Conservation (phyloP, 495 filamentous ascomycete genomes). For the Elaphomyces granulatus region DNA sequence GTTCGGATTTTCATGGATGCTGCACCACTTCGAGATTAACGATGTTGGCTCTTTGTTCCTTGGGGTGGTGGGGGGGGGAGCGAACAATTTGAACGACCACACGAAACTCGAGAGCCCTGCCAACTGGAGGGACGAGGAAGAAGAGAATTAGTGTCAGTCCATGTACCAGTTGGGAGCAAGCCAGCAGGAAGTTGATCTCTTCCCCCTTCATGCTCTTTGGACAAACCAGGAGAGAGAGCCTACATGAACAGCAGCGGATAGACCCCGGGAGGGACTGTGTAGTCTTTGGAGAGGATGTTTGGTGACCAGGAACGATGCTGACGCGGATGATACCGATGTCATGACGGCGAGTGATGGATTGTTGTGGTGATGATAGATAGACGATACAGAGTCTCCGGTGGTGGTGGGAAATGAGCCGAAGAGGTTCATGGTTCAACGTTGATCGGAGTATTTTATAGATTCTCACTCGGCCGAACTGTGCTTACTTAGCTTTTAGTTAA, state of each 20-base stretch:
- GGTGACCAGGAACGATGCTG: constrained; percentile 9
- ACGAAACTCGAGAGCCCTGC: constrained; percentile 53
- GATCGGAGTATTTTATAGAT: too few species aligned
- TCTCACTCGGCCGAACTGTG: too few species aligned
- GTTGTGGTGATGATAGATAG: too few species aligned
- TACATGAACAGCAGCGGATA: constrained; percentile 60
- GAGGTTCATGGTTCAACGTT: too few species aligned
- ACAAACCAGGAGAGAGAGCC: constrained; percentile 6
- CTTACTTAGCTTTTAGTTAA: too few species aligned
- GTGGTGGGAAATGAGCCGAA: too few species aligned
- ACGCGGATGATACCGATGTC: too few species aligned
- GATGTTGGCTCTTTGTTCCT: not conserved
- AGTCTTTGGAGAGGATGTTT: constrained; percentile 62
- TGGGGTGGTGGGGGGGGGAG: not conserved
- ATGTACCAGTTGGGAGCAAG: not conserved
- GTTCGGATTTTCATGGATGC: constrained; percentile 33
- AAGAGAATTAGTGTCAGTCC: constrained; percentile 15
- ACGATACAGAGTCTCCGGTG: too few species aligned
- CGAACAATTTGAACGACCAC: constrained; percentile 52
- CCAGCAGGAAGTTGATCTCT: too few species aligned
- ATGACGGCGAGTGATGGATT: too few species aligned
- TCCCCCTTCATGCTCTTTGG: not conserved
- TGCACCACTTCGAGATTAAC: constrained; percentile 5
- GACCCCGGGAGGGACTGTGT: constrained; percentile 49
- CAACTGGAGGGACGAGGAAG: too few species aligned